These are phyloP conservation scores for Saccharomycopsis schoenii DNA, from an alignment of 805 yeast genomes.

Conservation along the genomic window DNA sequence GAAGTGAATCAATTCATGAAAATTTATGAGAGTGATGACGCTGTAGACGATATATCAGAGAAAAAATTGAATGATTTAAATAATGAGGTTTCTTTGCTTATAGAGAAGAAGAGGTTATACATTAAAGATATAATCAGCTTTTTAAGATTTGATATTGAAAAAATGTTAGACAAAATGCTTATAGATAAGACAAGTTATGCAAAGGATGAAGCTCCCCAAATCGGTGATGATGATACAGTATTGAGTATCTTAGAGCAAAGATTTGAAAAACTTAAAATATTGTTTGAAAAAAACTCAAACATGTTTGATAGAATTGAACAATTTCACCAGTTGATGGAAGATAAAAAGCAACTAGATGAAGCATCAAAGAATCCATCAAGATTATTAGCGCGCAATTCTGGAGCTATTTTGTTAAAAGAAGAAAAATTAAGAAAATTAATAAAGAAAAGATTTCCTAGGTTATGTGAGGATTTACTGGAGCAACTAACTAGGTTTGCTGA, in stretches of 20 bases:
- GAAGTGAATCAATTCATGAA: constrained; percentile 31
- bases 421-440: constrained; percentile 65
- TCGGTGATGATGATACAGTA: constrained; percentile 45
- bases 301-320: constrained; percentile 47
- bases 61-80: constrained; percentile 41
- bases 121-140: constrained; percentile 61
- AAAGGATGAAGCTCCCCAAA: constrained; percentile 31
- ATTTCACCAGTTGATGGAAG: constrained; percentile 45
- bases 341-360: constrained; percentile 52
- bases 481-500: constrained; percentile 42
- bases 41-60: constrained; percentile 39
- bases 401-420: constrained; percentile 69
- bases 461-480: constrained; percentile 40
- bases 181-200: constrained; percentile 28
- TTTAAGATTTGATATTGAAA: constrained; percentile 47
- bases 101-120: constrained; percentile 48
- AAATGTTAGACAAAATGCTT: constrained; percentile 53
- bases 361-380: constrained; percentile 76
- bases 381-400: constrained; percentile 62
- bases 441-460: constrained; percentile 56
- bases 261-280: constrained; percentile 38
- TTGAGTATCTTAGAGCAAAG: constrained; percentile 59
- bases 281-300: constrained; percentile 41
- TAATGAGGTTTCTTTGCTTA: constrained; percentile 46
- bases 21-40: background rate